Evolutionary conservation across 2,329 filamentous ascomycete species (phyloP), one percentile per base, ranked within the genome.

Genomic region (Cordyceps farinosa): DNA sequence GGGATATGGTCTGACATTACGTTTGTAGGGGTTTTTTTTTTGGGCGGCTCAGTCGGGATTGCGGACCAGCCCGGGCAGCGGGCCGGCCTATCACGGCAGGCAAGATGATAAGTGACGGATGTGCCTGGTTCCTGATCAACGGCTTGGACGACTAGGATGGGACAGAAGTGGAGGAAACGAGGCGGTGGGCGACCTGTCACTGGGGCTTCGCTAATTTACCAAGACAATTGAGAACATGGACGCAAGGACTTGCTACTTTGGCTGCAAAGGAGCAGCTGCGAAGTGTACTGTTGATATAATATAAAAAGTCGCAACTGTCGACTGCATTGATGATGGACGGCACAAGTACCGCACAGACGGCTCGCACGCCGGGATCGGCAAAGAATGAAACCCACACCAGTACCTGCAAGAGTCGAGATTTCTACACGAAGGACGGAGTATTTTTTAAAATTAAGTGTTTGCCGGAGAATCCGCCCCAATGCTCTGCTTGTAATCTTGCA

Each of bases 71-170:
- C 34, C 45, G 45, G 45, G 36, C n/a, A 36, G 30, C 44, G 45
- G 56, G 56, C 45, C 56, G 56, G 32, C 11, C 22, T 58, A 36
- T 10, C 30, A 47, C 40, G n/a, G 29, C 15, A 34, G 30, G 13
- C 54, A n/a, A 27, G 27, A 17, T 51, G 45, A 59, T 50, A 51
- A 50, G 29, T 59, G 56, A 59, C n/a, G 32, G 44, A 15, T 17
- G 7, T 5, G 13, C 15, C 27, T 30, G 32, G 47, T 59, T 58
- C 45, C 32, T 58, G 44, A 57, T 34, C 42, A 48, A 55, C 7
- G 6, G 6, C 38, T 13, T 6, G n/a, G 22, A n/a, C 6, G 13
- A 32, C 13, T 36, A 17, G 10, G 29, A 48, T 4, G 13, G 44
- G 45, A 3, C 17, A 38, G n/a, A 32, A 9, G 45, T 50, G 22